phyloP scores from a whole-genome alignment of 2,329 filamentous ascomycete species.

The Clarireedia monteithiana region DNA sequence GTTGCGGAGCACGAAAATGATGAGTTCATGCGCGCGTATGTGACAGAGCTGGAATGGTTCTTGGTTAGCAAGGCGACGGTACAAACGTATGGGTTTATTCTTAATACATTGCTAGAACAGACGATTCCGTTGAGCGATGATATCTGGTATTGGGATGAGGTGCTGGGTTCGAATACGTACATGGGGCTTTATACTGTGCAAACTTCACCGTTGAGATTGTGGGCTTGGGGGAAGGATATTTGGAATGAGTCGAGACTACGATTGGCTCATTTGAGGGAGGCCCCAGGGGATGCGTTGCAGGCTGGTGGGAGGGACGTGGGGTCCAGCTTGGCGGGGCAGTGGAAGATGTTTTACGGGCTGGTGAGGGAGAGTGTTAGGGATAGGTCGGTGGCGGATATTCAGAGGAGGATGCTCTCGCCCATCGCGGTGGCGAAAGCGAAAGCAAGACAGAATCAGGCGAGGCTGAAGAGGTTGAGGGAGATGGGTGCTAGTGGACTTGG shows the following conservation, averaged over 20 bases:
- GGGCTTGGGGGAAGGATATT: constrained; percentile 62
- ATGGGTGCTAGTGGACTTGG: constrained; percentile 82
- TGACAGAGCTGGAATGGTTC: constrained; percentile 82
- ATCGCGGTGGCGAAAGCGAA: constrained; percentile 69
- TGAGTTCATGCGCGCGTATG: constrained; percentile 43
- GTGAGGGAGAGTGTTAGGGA: constrained; percentile 70
- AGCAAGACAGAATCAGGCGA: constrained; percentile 64
- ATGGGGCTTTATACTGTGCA: constrained; percentile 81
- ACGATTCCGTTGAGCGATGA: constrained; percentile 79
- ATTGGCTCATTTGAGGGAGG: constrained; percentile 24
- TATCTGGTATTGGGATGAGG: constrained; percentile 92
- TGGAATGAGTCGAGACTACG: constrained; percentile 44
- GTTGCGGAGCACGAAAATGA: constrained; percentile 27
- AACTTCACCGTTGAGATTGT: constrained; percentile 70
- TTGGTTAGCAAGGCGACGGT: constrained; percentile 84
- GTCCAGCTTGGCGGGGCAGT: constrained; percentile 41
- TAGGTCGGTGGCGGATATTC: constrained; percentile 62
- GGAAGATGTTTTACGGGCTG: constrained; percentile 70
- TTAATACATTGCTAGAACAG: constrained; percentile 71
- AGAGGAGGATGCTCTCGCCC: constrained; percentile 66
- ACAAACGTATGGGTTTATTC: constrained; percentile 77
- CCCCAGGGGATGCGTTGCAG: constrained; percentile 21
- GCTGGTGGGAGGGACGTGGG: constrained; percentile 18
- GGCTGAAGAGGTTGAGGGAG: constrained; percentile 64
- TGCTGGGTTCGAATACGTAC: constrained; percentile 69